Percentiles rank a stretch among this genome's conserved stretches.
Evolutionary conservation across 2,329 filamentous ascomycete species (phyloP).

Genomic region (Ophiocordyceps robertsii): DNA sequence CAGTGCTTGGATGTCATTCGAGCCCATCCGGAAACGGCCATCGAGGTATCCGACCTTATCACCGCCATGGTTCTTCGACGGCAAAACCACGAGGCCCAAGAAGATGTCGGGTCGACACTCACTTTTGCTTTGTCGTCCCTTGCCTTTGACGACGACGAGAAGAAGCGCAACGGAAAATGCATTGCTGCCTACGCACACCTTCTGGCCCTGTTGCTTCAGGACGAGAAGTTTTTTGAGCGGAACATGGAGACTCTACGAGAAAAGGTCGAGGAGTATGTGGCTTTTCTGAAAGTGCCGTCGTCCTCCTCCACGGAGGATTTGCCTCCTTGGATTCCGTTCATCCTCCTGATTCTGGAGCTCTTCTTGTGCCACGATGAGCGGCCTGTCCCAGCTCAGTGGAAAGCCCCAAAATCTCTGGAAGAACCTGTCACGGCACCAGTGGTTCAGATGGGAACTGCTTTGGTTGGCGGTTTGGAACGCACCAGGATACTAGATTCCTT

Average conservation of each 20-base stretch:
- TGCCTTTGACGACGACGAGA: conserved; percentile 44
- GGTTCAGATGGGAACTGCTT: conserved; percentile 46
- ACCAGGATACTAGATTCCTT: conserved; percentile 59
- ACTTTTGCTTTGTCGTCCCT: conserved; percentile 71
- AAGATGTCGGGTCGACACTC: conserved; percentile 70
- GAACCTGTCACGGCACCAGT: conserved; percentile 38
- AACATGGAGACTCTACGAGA: conserved; percentile 64
- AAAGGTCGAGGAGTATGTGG: conserved; percentile 61
- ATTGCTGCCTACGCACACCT: conserved; percentile 88
- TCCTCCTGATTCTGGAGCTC: conserved; percentile 80
- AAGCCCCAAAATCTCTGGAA: conserved; percentile 34
- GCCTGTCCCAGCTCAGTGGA: conserved; percentile 63
- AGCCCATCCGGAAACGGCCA: conserved; percentile 74
- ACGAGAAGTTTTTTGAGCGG: conserved; percentile 65
- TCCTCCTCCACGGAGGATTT: conserved; percentile 60
- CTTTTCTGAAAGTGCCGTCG: conserved; percentile 60
- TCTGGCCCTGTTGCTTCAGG: conserved; percentile 74
- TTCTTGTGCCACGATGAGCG: conserved; percentile 82
- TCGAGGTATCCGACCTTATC: conserved; percentile 83
- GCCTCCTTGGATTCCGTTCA: conserved; percentile 86
- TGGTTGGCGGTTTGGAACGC: conserved; percentile 47
- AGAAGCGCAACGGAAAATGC: conserved; percentile 46
- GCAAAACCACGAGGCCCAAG: conserved; percentile 39
- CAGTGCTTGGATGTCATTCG: conserved; percentile 83
- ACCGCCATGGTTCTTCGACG: conserved; percentile 53